Evolutionary conservation across 2,329 filamentous ascomycete species (phyloP), one percentile per base, ranked within the genome.

Genomic region (Alternaria ethzedia): DNA sequence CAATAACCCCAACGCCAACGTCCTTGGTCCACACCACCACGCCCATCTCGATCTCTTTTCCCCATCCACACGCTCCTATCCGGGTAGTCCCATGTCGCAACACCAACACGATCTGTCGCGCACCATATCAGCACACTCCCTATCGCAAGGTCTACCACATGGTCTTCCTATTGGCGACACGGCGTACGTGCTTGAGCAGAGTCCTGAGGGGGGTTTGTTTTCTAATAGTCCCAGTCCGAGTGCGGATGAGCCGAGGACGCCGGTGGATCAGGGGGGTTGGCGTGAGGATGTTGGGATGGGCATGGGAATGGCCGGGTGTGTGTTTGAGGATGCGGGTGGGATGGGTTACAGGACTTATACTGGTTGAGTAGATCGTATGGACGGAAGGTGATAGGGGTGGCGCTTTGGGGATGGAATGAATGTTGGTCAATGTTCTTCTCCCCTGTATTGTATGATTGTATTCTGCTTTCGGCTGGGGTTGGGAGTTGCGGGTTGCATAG

Each of bases 201-300:
- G 69, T 26, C 64, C 70, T 0, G 54, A 66, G 4, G 75, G 74
- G 26, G 65, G 70, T 1, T 26, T 77, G 15, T 76, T 77, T 61
- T 62, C 67, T 3, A 61, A 67, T 13, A 70, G 65, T 13, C 72
- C 74, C 2, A 71, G 69, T 13, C 67, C 70, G 0, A 54, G 55
- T 7, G 51, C 60, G 3, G 70, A 73, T 30, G 71, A 70, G 62
- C 74, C 72, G 13, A 52, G 64, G 15, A 75, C 74, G 17, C 74
- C 74, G 3, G 46, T 51, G 9, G 63, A 62, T 23, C 57, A 55
- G 12, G 55, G 54, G 3, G 44, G 49, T 10, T 72, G 71, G 69
- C 47, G 50, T 6, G 69, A 70, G 21, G 66, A 71, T 43, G 26
- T 67, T 6, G 51, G 36, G 5, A 32, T 67, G 7, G 51, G 36